Percentiles rank a stretch among this genome's conserved stretches.
Evolutionary conservation across 148 eudicot genomes (phyloP).

Genomic region (Suaeda aralocaspica): DNA sequence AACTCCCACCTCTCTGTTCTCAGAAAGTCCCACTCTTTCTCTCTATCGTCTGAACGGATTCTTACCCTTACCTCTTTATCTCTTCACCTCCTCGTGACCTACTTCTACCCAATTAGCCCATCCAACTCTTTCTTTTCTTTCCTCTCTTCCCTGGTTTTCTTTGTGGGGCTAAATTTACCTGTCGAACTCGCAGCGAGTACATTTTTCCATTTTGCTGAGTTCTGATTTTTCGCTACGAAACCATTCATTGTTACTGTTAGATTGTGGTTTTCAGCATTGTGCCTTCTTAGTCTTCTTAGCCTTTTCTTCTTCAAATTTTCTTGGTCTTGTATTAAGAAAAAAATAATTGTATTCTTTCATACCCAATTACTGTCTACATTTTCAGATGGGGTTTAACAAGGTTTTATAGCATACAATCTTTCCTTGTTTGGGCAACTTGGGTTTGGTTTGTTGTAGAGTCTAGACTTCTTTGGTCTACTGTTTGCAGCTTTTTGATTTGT

Average conservation of each 20-base stretch:
- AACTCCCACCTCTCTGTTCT: conserved; percentile 24
- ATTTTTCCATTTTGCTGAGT: conserved; percentile 32
- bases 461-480: conserved; percentile 20
- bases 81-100: conserved; percentile 34
- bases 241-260: too few relatives aligned
- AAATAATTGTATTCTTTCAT: conserved; percentile 13
- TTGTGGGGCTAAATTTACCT: conserved; percentile 29
- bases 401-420: conserved; percentile 11
- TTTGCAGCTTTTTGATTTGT: conserved; percentile 31
- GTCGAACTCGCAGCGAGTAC: conserved; percentile 18
- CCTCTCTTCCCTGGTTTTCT: background rate
- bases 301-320: background rate
- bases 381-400: conserved; percentile 19
- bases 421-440: conserved; percentile 6
- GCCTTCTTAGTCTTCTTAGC: conserved; percentile 14
- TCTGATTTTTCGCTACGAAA: conserved; percentile 22
- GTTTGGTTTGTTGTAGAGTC: background rate
- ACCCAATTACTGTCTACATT: conserved; percentile 16
- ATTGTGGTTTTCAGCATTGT: conserved; percentile 32
- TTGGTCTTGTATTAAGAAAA: conserved; percentile 20
- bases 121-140: conserved; percentile 1
- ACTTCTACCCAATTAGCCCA: conserved; percentile 19
- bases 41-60: conserved; percentile 34
- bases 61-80: conserved; percentile 35
- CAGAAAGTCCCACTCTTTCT: conserved; percentile 30